A percentile compares a stretch with the other conserved stretches of the same genome.
Evolutionary conservation across 805 yeast species (phyloP).

Genomic region (Ogataea philodendri): DNA sequence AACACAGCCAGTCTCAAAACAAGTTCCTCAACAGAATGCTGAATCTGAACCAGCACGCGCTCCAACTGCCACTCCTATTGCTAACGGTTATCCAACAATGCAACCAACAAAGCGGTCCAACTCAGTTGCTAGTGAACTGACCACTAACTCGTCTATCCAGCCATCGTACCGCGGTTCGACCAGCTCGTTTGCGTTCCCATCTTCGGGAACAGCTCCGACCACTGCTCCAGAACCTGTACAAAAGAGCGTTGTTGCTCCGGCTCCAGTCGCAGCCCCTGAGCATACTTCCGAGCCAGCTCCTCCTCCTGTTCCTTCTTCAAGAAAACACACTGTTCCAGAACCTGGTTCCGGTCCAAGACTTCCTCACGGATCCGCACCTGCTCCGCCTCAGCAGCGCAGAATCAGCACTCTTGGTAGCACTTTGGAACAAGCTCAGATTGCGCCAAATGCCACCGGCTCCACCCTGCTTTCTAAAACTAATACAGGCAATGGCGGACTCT

Average conservation of each 20-base stretch:
- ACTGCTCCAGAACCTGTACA: slow-evolving; percentile 17
- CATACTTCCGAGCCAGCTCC: slow-evolving; percentile 17
- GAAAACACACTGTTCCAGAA: slow-evolving; percentile 30
- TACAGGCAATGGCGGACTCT: slow-evolving; percentile 34
- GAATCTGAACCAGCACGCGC: slow-evolving; percentile 4
- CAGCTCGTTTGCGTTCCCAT: slow-evolving; percentile 9
- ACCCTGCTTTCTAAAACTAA: slow-evolving; percentile 34
- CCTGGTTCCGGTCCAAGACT: slow-evolving; percentile 16
- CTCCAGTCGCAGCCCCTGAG: slow-evolving; percentile 1
- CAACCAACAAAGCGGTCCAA: slow-evolving; percentile 32
- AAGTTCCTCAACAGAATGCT: slow-evolving; percentile 4
- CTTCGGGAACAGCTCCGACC: slow-evolving; percentile 16
- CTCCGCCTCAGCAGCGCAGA: slow-evolving; percentile 35
- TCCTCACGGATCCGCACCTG: slow-evolving; percentile 32
- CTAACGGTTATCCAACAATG: slow-evolving; percentile 29
- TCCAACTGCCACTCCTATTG: slow-evolving; percentile 5
- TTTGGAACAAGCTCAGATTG: slow-evolving; percentile 12
- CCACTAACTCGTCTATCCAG: slow-evolving; percentile 20
- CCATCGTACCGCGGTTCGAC: slow-evolving; percentile 24
- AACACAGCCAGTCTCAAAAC: slow-evolving; percentile 1
- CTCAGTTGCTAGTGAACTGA: slow-evolving; percentile 24
- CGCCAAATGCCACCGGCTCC: slow-evolving; percentile 38
- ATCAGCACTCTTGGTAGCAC: slow-evolving; percentile 16
- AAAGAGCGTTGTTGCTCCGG: slow-evolving; percentile 10
- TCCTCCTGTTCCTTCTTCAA: slow-evolving; percentile 37